Evolutionary conservation across 768 basidiomycete genomes (phyloP).

Genomic region (Podaxis sp.): DNA sequence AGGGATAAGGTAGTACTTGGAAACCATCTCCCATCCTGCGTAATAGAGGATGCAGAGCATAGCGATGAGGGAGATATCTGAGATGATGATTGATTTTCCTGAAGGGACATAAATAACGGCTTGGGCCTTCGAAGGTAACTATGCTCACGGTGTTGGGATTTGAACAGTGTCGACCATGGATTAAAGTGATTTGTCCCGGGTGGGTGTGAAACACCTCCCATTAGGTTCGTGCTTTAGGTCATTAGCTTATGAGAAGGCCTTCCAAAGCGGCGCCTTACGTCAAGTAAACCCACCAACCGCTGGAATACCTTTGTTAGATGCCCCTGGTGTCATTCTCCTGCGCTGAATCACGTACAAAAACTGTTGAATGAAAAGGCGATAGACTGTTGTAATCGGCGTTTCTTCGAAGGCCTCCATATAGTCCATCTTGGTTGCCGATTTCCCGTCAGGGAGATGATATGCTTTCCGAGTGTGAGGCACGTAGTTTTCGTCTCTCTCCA

Average conservation of each 20-base stretch:
- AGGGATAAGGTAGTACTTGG: slow-evolving; percentile 36
- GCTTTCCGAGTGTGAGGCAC: slow-evolving; percentile 49
- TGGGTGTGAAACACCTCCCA: slow-evolving; percentile 47
- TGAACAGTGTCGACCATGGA: slow-evolving; percentile 39
- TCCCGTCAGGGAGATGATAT: slow-evolving; percentile 38
- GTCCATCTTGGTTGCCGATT: slow-evolving; percentile 35
- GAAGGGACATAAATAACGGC: slow-evolving; percentile 10
- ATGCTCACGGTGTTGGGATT: slow-evolving; percentile 33
- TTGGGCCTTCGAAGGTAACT: not conserved
- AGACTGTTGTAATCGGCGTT: slow-evolving; percentile 44
- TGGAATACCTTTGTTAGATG: slow-evolving; percentile 3
- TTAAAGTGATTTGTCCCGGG: slow-evolving; percentile 45
- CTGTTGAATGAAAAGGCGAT: slow-evolving; percentile 48
- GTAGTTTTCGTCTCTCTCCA: slow-evolving; percentile 77
- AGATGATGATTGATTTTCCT: slow-evolving; percentile 40
- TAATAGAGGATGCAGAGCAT: slow-evolving; percentile 25
- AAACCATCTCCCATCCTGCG: slow-evolving; percentile 25
- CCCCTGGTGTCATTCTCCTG: not conserved
- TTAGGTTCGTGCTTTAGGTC: slow-evolving; percentile 36
- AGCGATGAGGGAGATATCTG: slow-evolving; percentile 24
- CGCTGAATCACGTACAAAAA: slow-evolving; percentile 29
- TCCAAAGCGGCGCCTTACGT: slow-evolving; percentile 17
- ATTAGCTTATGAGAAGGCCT: not conserved
- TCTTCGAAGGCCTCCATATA: slow-evolving; percentile 53
- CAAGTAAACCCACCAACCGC: slow-evolving; percentile 38